Conservation (phyloP, 306 rosid species). For the Vicia sativa region DNA sequence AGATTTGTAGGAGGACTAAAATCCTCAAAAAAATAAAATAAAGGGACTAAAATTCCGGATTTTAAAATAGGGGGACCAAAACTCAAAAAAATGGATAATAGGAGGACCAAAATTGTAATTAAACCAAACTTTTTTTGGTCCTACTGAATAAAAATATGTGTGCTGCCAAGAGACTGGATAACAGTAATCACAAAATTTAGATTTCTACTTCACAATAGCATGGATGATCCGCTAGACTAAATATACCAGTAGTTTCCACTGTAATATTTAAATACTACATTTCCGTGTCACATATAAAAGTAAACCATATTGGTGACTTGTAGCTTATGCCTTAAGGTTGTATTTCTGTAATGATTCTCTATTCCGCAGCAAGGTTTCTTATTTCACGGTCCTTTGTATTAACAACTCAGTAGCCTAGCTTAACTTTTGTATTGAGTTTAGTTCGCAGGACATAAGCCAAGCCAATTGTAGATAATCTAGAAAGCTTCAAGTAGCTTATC, state of each 20-base stretch:
- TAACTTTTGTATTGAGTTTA: not conserved
- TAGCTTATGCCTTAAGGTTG: not conserved
- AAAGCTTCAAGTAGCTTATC: not conserved
- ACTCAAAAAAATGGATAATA: too few species aligned
- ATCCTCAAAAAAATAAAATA: too few species aligned
- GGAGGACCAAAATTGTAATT: too few species aligned
- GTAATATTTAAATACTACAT: not conserved
- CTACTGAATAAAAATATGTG: not conserved
- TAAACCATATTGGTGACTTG: not conserved
- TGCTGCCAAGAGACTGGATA: slow-evolving; percentile 13
- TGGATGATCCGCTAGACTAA: slow-evolving; percentile 10
- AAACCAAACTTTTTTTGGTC: slow-evolving; percentile 7
- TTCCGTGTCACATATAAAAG: not conserved
- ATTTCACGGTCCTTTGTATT: not conserved
- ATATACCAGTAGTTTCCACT: slow-evolving; percentile 19
- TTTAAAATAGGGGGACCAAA: too few species aligned
- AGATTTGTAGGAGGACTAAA: too few species aligned
- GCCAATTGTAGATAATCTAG: not conserved
- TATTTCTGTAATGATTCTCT: not conserved
- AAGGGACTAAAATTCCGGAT: too few species aligned
- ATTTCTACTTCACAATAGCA: slow-evolving; percentile 14
- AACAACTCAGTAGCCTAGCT: not conserved
- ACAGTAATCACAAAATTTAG: slow-evolving; percentile 17
- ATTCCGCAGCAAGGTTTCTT: not conserved
- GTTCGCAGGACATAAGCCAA: not conserved